A percentile compares a stretch with the other conserved stretches of the same genome.
Conservation (phyloP, 75 land plant species). For the Picea sitchensis region DNA sequence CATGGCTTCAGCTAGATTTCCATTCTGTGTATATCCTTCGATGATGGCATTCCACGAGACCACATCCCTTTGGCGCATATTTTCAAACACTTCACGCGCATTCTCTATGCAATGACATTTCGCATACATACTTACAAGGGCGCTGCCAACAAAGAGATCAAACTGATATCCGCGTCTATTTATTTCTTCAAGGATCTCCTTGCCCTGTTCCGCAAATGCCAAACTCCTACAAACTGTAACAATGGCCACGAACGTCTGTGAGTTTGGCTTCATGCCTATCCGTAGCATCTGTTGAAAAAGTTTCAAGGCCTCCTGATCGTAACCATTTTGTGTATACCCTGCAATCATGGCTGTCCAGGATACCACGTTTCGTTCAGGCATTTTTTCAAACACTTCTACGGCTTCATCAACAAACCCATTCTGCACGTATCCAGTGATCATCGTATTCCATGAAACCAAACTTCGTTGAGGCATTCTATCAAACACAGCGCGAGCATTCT, state of each 20-base stretch:
- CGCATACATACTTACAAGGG: slow-evolving; percentile 27
- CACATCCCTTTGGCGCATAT: slow-evolving; percentile 16
- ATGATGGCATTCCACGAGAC: slow-evolving; percentile 37
- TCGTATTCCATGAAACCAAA: slow-evolving; percentile 41
- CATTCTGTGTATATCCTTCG: slow-evolving; percentile 21
- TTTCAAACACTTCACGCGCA: slow-evolving; percentile 15
- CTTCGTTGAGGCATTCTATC: slow-evolving; percentile 39
- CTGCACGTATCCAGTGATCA: slow-evolving; percentile 40
- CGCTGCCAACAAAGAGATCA: slow-evolving; percentile 18
- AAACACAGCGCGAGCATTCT: slow-evolving; percentile 10
- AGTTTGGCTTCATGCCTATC: slow-evolving; percentile 16
- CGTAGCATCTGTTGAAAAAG: slow-evolving; percentile 11
- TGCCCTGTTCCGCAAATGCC: slow-evolving; percentile 12
- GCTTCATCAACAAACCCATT: slow-evolving; percentile 34
- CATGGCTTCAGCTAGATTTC: slow-evolving; percentile 17
- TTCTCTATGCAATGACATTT: slow-evolving; percentile 23
- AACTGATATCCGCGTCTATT: not conserved
- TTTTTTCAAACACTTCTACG: slow-evolving; percentile 24
- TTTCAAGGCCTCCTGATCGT: slow-evolving; percentile 6
- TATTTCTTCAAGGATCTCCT: slow-evolving; percentile 14
- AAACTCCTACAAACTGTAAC: slow-evolving; percentile 18
- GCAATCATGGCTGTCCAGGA: slow-evolving; percentile 34
- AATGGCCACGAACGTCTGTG: slow-evolving; percentile 14
- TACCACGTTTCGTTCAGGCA: slow-evolving; percentile 18
- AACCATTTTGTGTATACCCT: slow-evolving; percentile 18